Percentiles rank a stretch among this genome's conserved stretches.
Conservation (phyloP, 164 flowering plant genomes). For the Sedum album region DNA sequence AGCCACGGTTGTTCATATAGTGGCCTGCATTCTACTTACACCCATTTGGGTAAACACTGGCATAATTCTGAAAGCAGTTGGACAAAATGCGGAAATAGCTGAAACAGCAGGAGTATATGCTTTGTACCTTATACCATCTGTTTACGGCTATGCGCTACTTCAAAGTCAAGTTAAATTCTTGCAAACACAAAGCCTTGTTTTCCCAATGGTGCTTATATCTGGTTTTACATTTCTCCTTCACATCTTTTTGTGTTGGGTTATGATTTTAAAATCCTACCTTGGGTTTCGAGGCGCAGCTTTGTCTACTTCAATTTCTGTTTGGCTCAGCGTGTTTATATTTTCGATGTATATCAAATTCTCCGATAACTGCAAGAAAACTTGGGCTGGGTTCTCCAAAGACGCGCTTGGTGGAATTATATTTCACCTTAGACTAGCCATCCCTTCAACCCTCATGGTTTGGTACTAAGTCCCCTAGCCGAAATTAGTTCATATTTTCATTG, state of each 20-base stretch:
- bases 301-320: constrained; percentile 24
- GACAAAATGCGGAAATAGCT: constrained; percentile 22
- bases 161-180: constrained; percentile 20
- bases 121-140: constrained; percentile 17
- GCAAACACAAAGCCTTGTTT: constrained; percentile 20
- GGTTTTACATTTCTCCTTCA: constrained; percentile 17
- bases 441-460: constrained; percentile 25
- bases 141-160: constrained; percentile 17
- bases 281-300: constrained; percentile 22
- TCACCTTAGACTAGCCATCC: constrained; percentile 28
- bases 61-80: neutral
- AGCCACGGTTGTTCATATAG: neutral
- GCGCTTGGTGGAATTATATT: constrained; percentile 16
- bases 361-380: constrained; percentile 21
- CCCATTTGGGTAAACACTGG: constrained; percentile 4
- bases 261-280: constrained; percentile 18
- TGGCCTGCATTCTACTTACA: neutral
- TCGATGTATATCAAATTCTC: constrained; percentile 28
- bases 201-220: constrained; percentile 21
- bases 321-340: constrained; percentile 22
- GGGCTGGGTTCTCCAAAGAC: constrained; percentile 32
- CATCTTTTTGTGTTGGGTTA: constrained; percentile 16
- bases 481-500: neutral
- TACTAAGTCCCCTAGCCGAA: neutral
- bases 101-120: constrained; percentile 19